Percentiles rank a stretch among this genome's conserved stretches.
Evolutionary conservation across 2,329 filamentous ascomycete species (phyloP).

Genomic region (Fusarium pininemorale): DNA sequence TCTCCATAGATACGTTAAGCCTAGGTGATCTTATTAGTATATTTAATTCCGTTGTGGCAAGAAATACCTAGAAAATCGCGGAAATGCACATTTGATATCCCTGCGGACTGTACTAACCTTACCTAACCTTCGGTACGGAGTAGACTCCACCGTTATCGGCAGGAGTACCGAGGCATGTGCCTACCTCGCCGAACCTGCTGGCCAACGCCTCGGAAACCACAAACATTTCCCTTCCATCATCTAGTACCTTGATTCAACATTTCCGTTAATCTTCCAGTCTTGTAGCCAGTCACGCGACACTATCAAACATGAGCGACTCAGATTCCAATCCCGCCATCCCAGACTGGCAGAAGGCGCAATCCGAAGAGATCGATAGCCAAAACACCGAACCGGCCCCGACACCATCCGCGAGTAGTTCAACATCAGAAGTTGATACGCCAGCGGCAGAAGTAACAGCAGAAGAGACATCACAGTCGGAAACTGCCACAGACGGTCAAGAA

Average conservation of each 20-base stretch:
- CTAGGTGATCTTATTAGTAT: too few species aligned
- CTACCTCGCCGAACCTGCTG: slow-evolving; percentile 40
- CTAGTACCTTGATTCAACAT: background rate
- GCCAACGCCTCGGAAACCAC: slow-evolving; percentile 32
- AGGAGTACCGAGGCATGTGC: slow-evolving; percentile 42
- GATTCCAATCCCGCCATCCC: slow-evolving; percentile 46
- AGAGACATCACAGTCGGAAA: background rate
- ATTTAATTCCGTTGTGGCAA: too few species aligned
- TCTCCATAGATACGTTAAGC: too few species aligned
- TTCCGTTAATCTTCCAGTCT: background rate
- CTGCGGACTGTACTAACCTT: too few species aligned
- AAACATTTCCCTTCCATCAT: background rate
- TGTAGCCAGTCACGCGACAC: background rate
- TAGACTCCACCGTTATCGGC: slow-evolving; percentile 35
- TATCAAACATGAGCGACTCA: slow-evolving; percentile 47
- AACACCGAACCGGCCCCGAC: slow-evolving; percentile 29
- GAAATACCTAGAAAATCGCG: too few species aligned
- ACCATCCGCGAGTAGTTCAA: slow-evolving; percentile 22
- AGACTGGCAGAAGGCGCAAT: slow-evolving; percentile 44
- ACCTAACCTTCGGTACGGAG: too few species aligned
- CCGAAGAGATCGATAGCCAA: slow-evolving; percentile 27
- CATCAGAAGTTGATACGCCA: slow-evolving; percentile 28
- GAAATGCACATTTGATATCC: too few species aligned
- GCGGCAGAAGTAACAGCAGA: background rate
- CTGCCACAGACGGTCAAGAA: slow-evolving; percentile 28